Percentiles rank a stretch among this genome's conserved stretches.
phyloP scores from a whole-genome alignment of 495 filamentous ascomycete species.

The Neurospora sp. region DNA sequence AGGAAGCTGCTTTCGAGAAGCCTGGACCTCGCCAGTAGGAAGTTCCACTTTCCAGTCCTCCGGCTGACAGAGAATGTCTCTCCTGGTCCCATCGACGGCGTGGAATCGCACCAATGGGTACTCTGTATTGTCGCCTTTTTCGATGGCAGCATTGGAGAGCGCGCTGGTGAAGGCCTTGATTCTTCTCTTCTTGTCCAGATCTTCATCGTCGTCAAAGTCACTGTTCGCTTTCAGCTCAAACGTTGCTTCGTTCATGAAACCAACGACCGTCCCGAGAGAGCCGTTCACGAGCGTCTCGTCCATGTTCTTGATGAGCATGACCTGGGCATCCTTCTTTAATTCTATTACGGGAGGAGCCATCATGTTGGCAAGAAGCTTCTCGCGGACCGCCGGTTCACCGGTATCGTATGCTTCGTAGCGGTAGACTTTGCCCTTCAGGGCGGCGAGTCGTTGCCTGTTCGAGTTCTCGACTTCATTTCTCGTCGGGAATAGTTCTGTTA shows the following conservation, averaged over 20 bases:
- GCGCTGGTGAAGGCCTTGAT: conserved; percentile 29
- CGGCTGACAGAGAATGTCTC: conserved; percentile 70
- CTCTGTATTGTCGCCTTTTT: conserved; percentile 32
- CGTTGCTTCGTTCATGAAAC: conserved; percentile 74
- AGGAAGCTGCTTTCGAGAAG: conserved; percentile 65
- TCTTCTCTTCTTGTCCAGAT: conserved; percentile 36
- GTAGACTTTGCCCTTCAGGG: conserved; percentile 55
- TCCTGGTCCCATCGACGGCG: conserved; percentile 63
- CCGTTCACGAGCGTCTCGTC: conserved; percentile 92
- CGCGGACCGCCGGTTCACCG: conserved; percentile 62
- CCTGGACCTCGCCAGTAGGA: conserved; percentile 89
- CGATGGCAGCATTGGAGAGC: conserved; percentile 5
- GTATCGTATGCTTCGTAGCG: conserved; percentile 63
- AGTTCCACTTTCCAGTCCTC: conserved; percentile 96
- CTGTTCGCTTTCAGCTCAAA: conserved; percentile 55
- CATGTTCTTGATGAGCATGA: conserved; percentile 99
- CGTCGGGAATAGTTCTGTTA: conserved; percentile 93
- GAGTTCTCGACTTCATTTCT: conserved; percentile 82
- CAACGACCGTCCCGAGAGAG: conserved; percentile 73
- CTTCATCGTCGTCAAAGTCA: conserved; percentile 42
- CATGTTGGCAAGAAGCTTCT: conserved; percentile 75
- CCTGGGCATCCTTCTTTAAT: conserved; percentile 86
- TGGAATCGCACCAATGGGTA: conserved; percentile 80
- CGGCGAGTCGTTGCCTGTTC: conserved; percentile 62
- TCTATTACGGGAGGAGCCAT: conserved; percentile 75